phyloP scores from a whole-genome alignment of 345 rosid genomes.

The Syzygium grande region DNA sequence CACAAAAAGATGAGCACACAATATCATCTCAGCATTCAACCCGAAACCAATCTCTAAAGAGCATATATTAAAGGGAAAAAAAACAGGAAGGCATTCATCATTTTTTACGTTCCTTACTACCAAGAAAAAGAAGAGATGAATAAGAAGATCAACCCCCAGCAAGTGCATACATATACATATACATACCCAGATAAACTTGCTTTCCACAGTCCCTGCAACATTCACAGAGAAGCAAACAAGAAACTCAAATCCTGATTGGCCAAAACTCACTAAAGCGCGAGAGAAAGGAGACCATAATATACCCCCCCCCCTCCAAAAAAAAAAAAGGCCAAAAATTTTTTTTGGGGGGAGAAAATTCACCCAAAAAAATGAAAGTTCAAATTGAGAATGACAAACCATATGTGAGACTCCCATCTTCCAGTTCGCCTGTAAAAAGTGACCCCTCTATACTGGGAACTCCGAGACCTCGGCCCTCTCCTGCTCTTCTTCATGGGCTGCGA shows the following conservation, averaged over 20 bases:
- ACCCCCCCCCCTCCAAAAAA: neutral
- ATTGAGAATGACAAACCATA: slow-evolving; percentile 41
- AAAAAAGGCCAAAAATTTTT: neutral
- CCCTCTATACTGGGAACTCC: slow-evolving; percentile 96
- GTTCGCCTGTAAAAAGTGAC: slow-evolving; percentile 96
- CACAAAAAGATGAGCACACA: neutral
- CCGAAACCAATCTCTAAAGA: neutral
- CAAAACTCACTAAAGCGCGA: neutral
- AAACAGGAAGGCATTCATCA: neutral
- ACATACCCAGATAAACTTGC: slow-evolving; percentile 92
- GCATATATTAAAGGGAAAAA: slow-evolving; percentile 1
- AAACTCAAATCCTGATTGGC: neutral
- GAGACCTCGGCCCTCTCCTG: slow-evolving; percentile 91
- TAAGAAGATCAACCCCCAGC: neutral
- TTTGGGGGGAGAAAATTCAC: neutral
- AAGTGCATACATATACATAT: neutral
- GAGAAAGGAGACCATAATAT: neutral
- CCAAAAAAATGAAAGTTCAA: neutral
- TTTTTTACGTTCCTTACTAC: neutral
- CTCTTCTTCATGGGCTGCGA: slow-evolving; percentile 76
- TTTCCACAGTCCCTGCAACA: slow-evolving; percentile 96
- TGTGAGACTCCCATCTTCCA: slow-evolving; percentile 99
- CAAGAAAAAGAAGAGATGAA: neutral
- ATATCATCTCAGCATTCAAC: neutral
- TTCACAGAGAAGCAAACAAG: neutral